A percentile compares a stretch with the other conserved stretches of the same genome.
These are phyloP conservation scores for Metschnikowia lunata DNA, from an alignment of 805 yeast genomes.

Conservation along the genomic window DNA sequence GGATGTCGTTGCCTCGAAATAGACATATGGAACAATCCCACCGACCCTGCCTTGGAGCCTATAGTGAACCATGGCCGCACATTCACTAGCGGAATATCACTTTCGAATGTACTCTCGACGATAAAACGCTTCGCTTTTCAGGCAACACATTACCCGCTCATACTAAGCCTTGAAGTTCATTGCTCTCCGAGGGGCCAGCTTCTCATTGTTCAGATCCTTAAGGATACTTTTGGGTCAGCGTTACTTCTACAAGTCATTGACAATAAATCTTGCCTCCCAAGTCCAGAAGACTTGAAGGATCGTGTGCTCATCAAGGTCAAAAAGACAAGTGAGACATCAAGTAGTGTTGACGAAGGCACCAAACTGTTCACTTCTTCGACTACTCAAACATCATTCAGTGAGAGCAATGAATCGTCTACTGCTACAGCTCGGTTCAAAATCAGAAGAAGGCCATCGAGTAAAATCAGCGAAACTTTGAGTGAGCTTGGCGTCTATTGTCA, in stretches of 20 bases:
- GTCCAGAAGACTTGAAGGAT: slow-evolving; percentile 70
- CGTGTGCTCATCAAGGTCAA: slow-evolving; percentile 77
- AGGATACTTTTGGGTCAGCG: slow-evolving; percentile 54
- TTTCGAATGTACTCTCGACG: slow-evolving; percentile 64
- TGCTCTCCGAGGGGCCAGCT: slow-evolving; percentile 68
- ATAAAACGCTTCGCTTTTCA: slow-evolving; percentile 84
- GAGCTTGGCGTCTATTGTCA: slow-evolving; percentile 65
- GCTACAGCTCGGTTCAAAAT: slow-evolving; percentile 17
- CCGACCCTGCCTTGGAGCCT: slow-evolving; percentile 58
- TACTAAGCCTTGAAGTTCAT: slow-evolving; percentile 79
- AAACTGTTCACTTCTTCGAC: slow-evolving; percentile 26
- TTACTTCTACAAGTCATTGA: slow-evolving; percentile 43
- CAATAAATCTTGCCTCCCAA: slow-evolving; percentile 41
- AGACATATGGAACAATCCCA: slow-evolving; percentile 82
- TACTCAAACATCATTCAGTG: slow-evolving; percentile 41
- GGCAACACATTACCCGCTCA: slow-evolving; percentile 80
- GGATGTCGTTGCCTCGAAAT: slow-evolving; percentile 96
- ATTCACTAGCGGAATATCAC: slow-evolving; percentile 68
- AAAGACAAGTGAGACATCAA: slow-evolving; percentile 30
- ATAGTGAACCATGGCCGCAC: slow-evolving; percentile 88
- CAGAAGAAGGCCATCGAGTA: slow-evolving; percentile 21
- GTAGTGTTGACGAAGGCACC: slow-evolving; percentile 20
- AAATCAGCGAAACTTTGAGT: slow-evolving; percentile 43
- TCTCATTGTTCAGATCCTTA: slow-evolving; percentile 50
- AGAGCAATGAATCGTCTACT: slow-evolving; percentile 24